Conservation (phyloP, 257 asterid species). For the Lycium barbarum region DNA sequence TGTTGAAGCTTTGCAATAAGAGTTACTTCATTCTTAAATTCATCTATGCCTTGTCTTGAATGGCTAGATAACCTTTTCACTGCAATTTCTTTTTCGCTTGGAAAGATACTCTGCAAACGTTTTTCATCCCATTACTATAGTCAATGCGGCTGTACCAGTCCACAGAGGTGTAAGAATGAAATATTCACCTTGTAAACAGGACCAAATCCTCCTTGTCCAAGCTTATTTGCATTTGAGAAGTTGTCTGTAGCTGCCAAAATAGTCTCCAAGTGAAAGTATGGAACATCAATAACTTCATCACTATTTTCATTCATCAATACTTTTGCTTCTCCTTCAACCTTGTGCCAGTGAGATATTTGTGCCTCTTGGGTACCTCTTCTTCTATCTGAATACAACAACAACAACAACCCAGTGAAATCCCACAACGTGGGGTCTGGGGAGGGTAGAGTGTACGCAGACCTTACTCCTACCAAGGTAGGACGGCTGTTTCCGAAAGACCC, state of each 20-base stretch:
- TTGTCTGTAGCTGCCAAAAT: too few relatives aligned
- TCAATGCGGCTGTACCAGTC: background rate
- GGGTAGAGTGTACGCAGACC: too few relatives aligned
- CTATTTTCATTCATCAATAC: background rate
- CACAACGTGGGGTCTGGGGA: too few relatives aligned
- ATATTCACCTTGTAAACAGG: slow-evolving; percentile 2
- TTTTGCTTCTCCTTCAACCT: background rate
- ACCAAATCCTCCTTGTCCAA: too few relatives aligned
- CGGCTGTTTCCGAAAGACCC: too few relatives aligned
- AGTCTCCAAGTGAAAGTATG: too few relatives aligned
- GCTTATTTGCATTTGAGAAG: too few relatives aligned
- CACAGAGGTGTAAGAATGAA: background rate
- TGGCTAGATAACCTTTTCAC: slow-evolving; percentile 42
- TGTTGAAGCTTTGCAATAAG: slow-evolving; percentile 31
- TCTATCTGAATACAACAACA: background rate
- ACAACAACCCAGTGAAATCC: too few relatives aligned
- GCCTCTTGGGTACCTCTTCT: background rate
- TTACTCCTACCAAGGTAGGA: too few relatives aligned
- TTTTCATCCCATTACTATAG: background rate
- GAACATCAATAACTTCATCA: too few relatives aligned
- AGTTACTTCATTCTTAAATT: slow-evolving; percentile 37
- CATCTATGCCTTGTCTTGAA: slow-evolving; percentile 42
- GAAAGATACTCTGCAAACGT: slow-evolving; percentile 30
- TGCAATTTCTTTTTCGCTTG: slow-evolving; percentile 35
- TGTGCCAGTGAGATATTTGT: background rate